These are phyloP conservation scores for Abelmoschus esculentus DNA, from an alignment of 345 rosid genomes.

Conservation along the genomic window DNA sequence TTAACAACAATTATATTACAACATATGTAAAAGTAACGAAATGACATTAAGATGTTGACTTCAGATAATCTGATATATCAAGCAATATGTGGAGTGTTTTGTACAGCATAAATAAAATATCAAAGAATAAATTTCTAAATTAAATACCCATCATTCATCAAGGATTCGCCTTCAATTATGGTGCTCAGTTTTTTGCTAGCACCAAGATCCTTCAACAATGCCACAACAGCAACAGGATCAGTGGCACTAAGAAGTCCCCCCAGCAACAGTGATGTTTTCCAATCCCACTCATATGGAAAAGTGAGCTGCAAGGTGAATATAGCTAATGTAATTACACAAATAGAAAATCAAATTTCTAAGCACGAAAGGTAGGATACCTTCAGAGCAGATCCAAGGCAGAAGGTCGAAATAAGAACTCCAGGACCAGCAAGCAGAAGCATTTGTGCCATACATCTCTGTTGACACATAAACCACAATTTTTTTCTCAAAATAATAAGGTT, in stretches of 20 bases:
- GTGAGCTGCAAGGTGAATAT: conserved; percentile 42
- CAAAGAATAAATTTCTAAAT: neutral
- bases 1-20: conserved; percentile 11
- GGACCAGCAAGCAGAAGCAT: conserved; percentile 96
- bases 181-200: conserved; percentile 95
- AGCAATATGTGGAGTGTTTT: neutral
- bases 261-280: conserved; percentile 86
- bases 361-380: conserved; percentile 42
- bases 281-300: conserved; percentile 86
- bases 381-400: conserved; percentile 60
- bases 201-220: conserved; percentile 89
- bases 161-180: conserved; percentile 91
- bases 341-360: neutral
- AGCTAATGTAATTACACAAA: neutral
- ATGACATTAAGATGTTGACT: conserved; percentile 5
- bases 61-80: conserved; percentile 1
- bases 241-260: conserved; percentile 98
- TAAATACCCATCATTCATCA: conserved; percentile 96
- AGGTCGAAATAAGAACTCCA: conserved; percentile 82
- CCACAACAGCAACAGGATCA: conserved; percentile 98
- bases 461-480: neutral
- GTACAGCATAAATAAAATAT: conserved; percentile 1
- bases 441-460: conserved; percentile 79
- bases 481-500: neutral
- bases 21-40: conserved; percentile 5